Conservation (phyloP, 225 moss, liverwort and hornwort genomes). For the Physcomitrellopsis africana region DNA sequence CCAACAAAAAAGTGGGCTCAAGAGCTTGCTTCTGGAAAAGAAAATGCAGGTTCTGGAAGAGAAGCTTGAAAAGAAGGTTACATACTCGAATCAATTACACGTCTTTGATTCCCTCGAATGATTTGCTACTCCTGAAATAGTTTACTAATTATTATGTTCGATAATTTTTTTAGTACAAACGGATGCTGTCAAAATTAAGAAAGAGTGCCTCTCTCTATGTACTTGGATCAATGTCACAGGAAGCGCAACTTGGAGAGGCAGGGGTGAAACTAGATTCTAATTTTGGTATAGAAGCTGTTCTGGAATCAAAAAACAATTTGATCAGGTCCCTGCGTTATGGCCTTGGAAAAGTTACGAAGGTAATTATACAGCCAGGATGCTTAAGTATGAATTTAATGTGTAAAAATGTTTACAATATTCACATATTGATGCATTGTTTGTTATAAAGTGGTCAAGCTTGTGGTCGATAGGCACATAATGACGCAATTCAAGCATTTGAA, state of each 20-base stretch:
- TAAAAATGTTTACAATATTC: neutral
- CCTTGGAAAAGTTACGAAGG: constrained; percentile 85
- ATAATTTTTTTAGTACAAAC: neutral
- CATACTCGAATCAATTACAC: neutral
- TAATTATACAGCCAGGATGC: neutral
- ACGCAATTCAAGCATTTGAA: constrained; percentile 80
- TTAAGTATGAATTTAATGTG: neutral
- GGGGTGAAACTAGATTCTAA: constrained; percentile 48
- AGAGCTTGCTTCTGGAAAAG: constrained; percentile 73
- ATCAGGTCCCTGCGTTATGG: constrained; percentile 83
- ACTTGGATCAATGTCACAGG: constrained; percentile 38
- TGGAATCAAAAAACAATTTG: constrained; percentile 74
- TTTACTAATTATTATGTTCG: neutral
- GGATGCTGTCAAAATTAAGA: neutral
- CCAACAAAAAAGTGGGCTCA: constrained; percentile 90
- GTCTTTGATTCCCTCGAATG: neutral
- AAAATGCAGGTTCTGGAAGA: constrained; percentile 78
- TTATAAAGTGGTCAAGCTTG: neutral
- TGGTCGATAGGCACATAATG: constrained; percentile 64
- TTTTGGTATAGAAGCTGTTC: constrained; percentile 43
- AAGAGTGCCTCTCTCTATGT: neutral
- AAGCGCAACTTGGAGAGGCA: constrained; percentile 74
- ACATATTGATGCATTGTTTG: neutral
- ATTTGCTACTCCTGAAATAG: neutral
- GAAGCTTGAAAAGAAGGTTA: constrained; percentile 78